Conservation (phyloP, 2,329 filamentous ascomycete species). For the Huntiella bhutanensis region DNA sequence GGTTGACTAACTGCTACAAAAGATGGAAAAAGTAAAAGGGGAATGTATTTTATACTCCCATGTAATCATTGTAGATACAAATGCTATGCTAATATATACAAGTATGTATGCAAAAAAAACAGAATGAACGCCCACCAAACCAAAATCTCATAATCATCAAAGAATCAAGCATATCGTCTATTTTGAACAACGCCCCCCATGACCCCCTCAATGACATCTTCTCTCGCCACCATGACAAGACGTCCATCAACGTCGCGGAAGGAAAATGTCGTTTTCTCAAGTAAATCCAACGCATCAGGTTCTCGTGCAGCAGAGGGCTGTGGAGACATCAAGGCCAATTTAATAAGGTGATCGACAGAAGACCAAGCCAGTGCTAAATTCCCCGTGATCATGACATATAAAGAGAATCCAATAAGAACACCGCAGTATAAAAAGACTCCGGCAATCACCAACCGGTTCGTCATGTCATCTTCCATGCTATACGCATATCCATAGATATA, state of each 20-base stretch:
- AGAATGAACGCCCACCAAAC: too few species aligned
- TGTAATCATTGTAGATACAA: too few species aligned
- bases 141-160: too few species aligned
- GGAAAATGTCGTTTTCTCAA: neutral
- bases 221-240: conserved; percentile 1
- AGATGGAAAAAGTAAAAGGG: neutral
- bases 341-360: conserved; percentile 1
- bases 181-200: too few species aligned
- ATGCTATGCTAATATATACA: too few species aligned
- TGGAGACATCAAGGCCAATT: conserved; percentile 1
- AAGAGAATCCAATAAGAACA: neutral
- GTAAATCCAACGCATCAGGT: neutral
- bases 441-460: neutral
- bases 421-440: neutral
- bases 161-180: too few species aligned
- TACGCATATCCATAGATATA: conserved; percentile 6
- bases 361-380: conserved; percentile 1
- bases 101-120: too few species aligned
- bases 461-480: neutral
- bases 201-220: neutral
- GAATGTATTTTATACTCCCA: neutral
- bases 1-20: conserved; percentile 2
- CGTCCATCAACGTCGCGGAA: neutral
- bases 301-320: neutral
- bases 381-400: conserved; percentile 1